Percentiles rank a stretch among this genome's conserved stretches.
These are phyloP conservation scores for Hypoxylon sp. DNA, from an alignment of 2,329 filamentous ascomycete genomes.

Conservation along the genomic window DNA sequence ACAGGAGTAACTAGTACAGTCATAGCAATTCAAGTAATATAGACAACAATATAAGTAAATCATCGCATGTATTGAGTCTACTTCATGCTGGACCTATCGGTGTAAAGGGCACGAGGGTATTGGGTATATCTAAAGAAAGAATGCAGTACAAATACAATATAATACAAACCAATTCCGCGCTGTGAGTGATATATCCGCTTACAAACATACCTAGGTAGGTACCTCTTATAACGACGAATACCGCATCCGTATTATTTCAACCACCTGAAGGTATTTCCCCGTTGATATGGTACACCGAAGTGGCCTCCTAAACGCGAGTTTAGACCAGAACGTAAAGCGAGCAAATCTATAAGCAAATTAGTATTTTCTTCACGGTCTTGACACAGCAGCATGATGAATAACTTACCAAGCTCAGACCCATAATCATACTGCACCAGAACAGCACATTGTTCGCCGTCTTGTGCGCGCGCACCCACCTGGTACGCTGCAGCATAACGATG, in stretches of 20 bases:
- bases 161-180: conserved; percentile 19
- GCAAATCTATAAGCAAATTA: conserved; percentile 66
- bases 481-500: conserved; percentile 90
- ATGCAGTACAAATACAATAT: conserved; percentile 17
- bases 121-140: conserved; percentile 27
- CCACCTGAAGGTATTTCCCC: too few relatives aligned
- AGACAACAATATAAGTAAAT: background rate
- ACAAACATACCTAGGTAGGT: conserved; percentile 1
- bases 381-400: too few relatives aligned
- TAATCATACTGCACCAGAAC: conserved; percentile 92
- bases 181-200: too few relatives aligned
- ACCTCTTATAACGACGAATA: background rate
- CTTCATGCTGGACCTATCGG: conserved; percentile 5
- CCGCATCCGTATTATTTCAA: background rate
- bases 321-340: conserved; percentile 65
- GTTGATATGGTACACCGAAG: background rate
- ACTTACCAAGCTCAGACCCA: conserved; percentile 81
- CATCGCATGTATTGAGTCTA: conserved; percentile 15
- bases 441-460: conserved; percentile 86
- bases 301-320: background rate
- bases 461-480: conserved; percentile 75
- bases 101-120: conserved; percentile 20
- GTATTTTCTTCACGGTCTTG: too few relatives aligned
- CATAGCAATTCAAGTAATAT: too few relatives aligned
- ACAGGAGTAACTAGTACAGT: too few relatives aligned